Conservation (phyloP, 495 filamentous ascomycete species). For the Aspergillus nidulans region DNA sequence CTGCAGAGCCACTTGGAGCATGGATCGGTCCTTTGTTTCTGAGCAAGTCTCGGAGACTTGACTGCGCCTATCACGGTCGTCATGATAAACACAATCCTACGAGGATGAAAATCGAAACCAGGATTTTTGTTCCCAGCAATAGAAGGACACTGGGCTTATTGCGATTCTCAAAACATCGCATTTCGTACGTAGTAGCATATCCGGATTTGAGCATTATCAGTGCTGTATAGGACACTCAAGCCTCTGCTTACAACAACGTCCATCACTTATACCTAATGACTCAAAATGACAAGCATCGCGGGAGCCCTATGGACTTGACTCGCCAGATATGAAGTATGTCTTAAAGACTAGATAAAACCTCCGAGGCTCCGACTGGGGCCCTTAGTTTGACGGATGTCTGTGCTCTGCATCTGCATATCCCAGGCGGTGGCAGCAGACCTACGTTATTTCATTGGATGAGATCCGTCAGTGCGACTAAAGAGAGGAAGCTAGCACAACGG, state of each 20-base stretch:
- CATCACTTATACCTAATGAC: not conserved
- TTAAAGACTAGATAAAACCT: slow-evolving; percentile 2
- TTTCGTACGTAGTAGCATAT: not conserved
- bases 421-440: not conserved
- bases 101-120: not conserved
- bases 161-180: not conserved
- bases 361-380: not conserved
- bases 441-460: not conserved
- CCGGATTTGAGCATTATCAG: not conserved
- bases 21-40: slow-evolving; percentile 5
- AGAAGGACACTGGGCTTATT: not conserved
- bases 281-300: not conserved
- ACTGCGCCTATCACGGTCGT: not conserved
- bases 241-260: not conserved
- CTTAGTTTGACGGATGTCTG: not conserved
- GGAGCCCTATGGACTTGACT: not conserved
- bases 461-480: not conserved
- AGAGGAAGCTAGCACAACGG: not conserved
- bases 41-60: not conserved
- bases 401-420: slow-evolving; percentile 5
- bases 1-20: slow-evolving; percentile 2
- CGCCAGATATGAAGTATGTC: not conserved
- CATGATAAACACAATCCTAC: not conserved
- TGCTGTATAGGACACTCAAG: not conserved
- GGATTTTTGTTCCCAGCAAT: not conserved